phyloP scores from a whole-genome alignment of 2,329 filamentous ascomycete species.

The Aspergillus ruber region DNA sequence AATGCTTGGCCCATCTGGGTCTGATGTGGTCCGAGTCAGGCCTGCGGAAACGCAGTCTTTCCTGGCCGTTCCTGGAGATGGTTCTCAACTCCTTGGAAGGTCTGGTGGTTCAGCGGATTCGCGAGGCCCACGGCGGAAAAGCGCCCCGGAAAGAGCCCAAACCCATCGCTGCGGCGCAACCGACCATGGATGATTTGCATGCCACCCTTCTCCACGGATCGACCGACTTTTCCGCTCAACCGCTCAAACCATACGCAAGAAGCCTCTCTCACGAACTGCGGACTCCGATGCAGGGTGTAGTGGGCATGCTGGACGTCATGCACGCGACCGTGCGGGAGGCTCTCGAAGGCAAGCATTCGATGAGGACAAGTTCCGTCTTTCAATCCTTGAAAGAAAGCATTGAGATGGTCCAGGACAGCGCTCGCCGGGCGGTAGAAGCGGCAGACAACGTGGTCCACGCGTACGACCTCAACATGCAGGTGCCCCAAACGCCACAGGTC shows the following conservation, averaged over 20 bases:
- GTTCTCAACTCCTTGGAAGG: conserved; percentile 64
- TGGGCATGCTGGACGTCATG: conserved; percentile 72
- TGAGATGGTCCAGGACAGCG: conserved; percentile 67
- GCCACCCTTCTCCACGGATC: conserved; percentile 50
- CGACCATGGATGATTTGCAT: conserved; percentile 18
- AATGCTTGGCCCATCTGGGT: conserved; percentile 65
- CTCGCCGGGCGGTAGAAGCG: conserved; percentile 63
- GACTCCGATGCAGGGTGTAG: conserved; percentile 69
- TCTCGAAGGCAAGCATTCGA: conserved; percentile 48
- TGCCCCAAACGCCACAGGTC: conserved; percentile 56
- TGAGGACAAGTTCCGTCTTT: conserved; percentile 51
- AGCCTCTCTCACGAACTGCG: conserved; percentile 65
- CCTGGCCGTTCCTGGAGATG: conserved; percentile 63
- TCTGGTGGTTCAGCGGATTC: conserved; percentile 53
- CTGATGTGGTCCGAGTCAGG: conserved; percentile 63
- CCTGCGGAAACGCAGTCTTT: conserved; percentile 48
- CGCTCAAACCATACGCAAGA: conserved; percentile 64
- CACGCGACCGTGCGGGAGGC: conserved; percentile 65
- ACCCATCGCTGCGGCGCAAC: conserved; percentile 14
- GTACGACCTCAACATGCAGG: conserved; percentile 68
- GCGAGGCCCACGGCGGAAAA: conserved; percentile 45
- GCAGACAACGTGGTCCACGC: conserved; percentile 71
- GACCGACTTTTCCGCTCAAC: conserved; percentile 53
- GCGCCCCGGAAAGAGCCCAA: conserved; percentile 12
- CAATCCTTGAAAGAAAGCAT: conserved; percentile 61